These are phyloP conservation scores for Solanum medicagineum DNA, from an alignment of 257 asterid species.

Conservation along the genomic window DNA sequence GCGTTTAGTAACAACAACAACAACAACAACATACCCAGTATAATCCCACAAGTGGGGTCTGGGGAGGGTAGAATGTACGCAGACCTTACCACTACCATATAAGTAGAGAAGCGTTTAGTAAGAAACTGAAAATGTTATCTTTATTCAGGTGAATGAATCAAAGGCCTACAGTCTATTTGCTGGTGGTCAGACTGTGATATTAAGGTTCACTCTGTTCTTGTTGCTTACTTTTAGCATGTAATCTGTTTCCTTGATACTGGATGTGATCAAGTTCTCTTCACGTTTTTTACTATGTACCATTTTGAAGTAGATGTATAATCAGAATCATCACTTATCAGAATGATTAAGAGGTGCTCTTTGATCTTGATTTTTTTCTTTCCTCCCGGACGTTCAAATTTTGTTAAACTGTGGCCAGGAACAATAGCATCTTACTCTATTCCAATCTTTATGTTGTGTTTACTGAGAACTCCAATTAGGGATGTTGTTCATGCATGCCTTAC, in stretches of 20 bases:
- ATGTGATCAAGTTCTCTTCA: not conserved
- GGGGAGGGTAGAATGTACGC: no score
- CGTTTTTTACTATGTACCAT: not conserved
- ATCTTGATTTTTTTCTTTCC: not conserved
- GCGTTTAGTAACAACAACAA: not conserved
- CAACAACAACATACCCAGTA: no score
- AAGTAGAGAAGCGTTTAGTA: not conserved
- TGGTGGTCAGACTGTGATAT: slow-evolving; percentile 49
- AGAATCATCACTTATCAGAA: not conserved
- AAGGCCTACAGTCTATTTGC: slow-evolving; percentile 44
- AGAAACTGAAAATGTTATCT: not conserved
- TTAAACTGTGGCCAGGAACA: not conserved
- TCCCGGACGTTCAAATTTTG: not conserved
- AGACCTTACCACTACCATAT: no score
- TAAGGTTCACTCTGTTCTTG: slow-evolving; percentile 41
- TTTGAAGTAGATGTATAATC: not conserved
- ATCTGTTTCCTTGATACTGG: not conserved
- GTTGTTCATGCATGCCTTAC: not conserved
- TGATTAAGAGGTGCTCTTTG: not conserved
- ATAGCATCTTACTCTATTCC: not conserved
- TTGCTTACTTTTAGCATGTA: not conserved
- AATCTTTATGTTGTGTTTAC: not conserved
- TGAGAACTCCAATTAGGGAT: not conserved
- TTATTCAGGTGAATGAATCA: slow-evolving; percentile 65
- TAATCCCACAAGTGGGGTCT: no score